These are phyloP conservation scores for Clonostachys byssicola DNA, from an alignment of 2,329 filamentous ascomycete species.

Conservation along the genomic window DNA sequence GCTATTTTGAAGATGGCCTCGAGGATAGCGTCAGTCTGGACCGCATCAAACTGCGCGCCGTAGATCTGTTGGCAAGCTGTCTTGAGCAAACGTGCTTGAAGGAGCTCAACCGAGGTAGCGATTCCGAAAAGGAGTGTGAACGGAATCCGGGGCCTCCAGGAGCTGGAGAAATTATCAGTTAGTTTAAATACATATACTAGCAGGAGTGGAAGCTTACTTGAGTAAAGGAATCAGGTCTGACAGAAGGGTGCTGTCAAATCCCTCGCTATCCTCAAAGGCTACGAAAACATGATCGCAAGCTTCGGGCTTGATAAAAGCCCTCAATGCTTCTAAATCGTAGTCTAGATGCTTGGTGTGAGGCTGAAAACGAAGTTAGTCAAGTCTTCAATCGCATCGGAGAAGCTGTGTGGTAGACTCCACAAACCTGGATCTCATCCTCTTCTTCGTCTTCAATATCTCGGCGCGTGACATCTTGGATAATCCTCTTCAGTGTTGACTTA, in stretches of 20 bases:
- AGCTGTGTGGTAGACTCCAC: neutral
- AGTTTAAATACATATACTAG: neutral
- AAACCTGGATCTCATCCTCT: conserved; percentile 45
- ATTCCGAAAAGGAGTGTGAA: conserved; percentile 77
- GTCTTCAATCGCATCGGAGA: neutral
- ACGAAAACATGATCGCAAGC: conserved; percentile 60
- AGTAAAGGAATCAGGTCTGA: conserved; percentile 68
- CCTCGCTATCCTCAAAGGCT: conserved; percentile 77
- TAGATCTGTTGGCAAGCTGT: conserved; percentile 63
- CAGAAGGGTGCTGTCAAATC: conserved; percentile 69
- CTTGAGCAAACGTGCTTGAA: conserved; percentile 70
- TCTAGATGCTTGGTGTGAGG: conserved; percentile 56
- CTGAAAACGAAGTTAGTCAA: conserved; percentile 18
- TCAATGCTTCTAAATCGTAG: conserved; percentile 72
- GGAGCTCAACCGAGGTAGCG: conserved; percentile 75
- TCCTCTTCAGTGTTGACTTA: conserved; percentile 67
- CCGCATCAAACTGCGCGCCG: conserved; percentile 73
- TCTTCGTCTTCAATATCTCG: conserved; percentile 45
- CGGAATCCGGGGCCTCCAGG: conserved; percentile 71
- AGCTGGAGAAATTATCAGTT: conserved; percentile 26
- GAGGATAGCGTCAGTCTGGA: conserved; percentile 66
- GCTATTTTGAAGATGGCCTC: conserved; percentile 67
- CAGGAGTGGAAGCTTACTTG: conserved; percentile 39
- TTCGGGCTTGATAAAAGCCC: conserved; percentile 52
- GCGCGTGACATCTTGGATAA: conserved; percentile 63